Percentiles rank a stretch among this genome's conserved stretches.
phyloP scores from a whole-genome alignment of 2,329 filamentous ascomycete species.

The Trichoderma sp. region DNA sequence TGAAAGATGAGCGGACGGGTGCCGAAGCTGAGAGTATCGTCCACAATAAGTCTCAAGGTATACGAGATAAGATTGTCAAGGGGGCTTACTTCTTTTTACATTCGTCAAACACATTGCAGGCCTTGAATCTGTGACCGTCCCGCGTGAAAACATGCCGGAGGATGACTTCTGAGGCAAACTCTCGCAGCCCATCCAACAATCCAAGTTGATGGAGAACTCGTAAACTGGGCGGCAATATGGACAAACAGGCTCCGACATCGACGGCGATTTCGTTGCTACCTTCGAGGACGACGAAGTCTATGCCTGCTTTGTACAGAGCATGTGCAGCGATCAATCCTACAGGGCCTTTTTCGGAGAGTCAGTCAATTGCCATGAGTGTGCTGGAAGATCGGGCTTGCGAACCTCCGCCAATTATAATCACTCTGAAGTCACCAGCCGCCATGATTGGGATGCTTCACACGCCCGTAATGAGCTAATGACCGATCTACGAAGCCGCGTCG shows the following conservation, averaged over 20 bases:
- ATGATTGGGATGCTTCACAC: neutral
- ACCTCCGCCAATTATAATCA: constrained; percentile 8
- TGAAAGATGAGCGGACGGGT: constrained; percentile 38
- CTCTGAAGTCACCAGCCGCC: neutral
- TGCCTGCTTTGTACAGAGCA: constrained; percentile 35
- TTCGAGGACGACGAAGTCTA: constrained; percentile 47
- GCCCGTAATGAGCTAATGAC: too few relatives aligned
- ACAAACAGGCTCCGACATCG: constrained; percentile 39
- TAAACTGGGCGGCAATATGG: constrained; percentile 37
- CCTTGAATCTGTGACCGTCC: constrained; percentile 35
- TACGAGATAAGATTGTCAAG: neutral
- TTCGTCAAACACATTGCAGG: constrained; percentile 33
- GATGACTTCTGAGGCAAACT: constrained; percentile 33
- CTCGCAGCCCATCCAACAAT: constrained; percentile 33
- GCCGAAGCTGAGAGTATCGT: constrained; percentile 35
- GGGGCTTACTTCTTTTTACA: constrained; percentile 35
- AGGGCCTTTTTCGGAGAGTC: constrained; percentile 30
- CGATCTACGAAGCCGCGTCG: too few relatives aligned
- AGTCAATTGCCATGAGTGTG: neutral
- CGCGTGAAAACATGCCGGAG: constrained; percentile 35
- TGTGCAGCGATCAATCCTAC: constrained; percentile 37
- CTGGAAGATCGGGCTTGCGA: neutral
- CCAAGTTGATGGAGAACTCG: constrained; percentile 42
- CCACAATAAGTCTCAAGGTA: neutral
- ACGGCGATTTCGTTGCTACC: constrained; percentile 35